Evolutionary conservation across 2,329 filamentous ascomycete genomes (phyloP).

Genomic region (Paraconiothyrium brasiliense): DNA sequence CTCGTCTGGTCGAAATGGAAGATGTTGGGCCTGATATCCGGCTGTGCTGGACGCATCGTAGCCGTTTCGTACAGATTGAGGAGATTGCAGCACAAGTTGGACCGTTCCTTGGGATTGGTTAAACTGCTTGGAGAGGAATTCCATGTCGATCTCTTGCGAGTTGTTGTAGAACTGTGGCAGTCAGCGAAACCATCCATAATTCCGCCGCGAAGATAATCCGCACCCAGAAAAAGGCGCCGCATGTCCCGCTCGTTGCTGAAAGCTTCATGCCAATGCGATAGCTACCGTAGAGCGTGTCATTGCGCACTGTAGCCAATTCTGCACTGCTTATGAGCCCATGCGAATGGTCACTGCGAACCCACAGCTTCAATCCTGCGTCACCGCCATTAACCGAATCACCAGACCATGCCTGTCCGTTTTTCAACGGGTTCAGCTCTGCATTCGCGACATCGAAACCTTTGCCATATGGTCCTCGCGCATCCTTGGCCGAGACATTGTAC

Average conservation of each 20-base stretch:
- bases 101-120: constrained; percentile 66
- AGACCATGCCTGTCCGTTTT: constrained; percentile 53
- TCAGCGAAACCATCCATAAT: constrained; percentile 20
- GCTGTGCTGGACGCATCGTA: constrained; percentile 70
- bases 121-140: constrained; percentile 76
- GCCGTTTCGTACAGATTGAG: constrained; percentile 64
- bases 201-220: constrained; percentile 19
- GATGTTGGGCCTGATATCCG: constrained; percentile 65
- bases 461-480: constrained; percentile 70
- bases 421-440: constrained; percentile 63
- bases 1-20: constrained; percentile 72
- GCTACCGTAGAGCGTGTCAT: constrained; percentile 74
- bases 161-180: constrained; percentile 74
- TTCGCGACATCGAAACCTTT: constrained; percentile 69
- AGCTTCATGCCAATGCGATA: constrained; percentile 75
- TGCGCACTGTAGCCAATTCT: constrained; percentile 69
- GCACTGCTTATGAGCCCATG: constrained; percentile 67
- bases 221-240: constrained; percentile 83
- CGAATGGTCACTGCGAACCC: constrained; percentile 46
- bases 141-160: constrained; percentile 82
- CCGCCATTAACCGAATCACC: constrained; percentile 57
- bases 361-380: constrained; percentile 50
- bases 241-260: constrained; percentile 70
- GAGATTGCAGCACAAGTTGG: constrained; percentile 80
- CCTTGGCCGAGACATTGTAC: constrained; percentile 70